These are phyloP conservation scores for Paramecium bursaria DNA, from an alignment of 73 alveolate genomes.

Conservation along the genomic window DNA sequence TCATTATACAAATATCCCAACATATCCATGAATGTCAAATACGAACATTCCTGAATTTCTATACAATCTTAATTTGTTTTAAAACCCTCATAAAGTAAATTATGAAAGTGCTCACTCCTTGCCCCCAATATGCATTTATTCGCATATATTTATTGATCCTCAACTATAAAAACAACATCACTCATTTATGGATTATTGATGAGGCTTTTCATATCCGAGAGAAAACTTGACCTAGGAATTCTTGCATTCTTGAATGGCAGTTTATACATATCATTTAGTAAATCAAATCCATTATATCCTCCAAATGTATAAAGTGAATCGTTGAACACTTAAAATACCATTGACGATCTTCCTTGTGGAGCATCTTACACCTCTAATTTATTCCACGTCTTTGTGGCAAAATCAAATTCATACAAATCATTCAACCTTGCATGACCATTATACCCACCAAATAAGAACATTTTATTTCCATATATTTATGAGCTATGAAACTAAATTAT, in stretches of 20 bases:
- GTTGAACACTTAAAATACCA: constrained; percentile 82
- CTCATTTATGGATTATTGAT: constrained; percentile 65
- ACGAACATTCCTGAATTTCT: constrained; percentile 20
- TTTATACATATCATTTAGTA: constrained; percentile 80
- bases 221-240: constrained; percentile 59
- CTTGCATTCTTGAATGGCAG: constrained; percentile 73
- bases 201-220: constrained; percentile 19
- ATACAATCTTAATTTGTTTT: constrained; percentile 31
- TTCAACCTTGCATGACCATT: constrained; percentile 87
- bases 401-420: constrained; percentile 85
- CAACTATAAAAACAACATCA: constrained; percentile 67
- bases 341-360: constrained; percentile 81
- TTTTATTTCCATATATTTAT: constrained; percentile 79
- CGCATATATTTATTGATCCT: constrained; percentile 59
- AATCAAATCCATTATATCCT: constrained; percentile 84
- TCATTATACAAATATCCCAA: constrained; percentile 51
- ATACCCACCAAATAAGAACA: constrained; percentile 84
- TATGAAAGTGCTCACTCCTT: constrained; percentile 62
- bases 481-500: constrained; percentile 67
- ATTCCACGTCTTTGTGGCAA: constrained; percentile 76
- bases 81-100: constrained; percentile 57
- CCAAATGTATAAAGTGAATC: constrained; percentile 86
- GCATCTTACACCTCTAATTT: constrained; percentile 74
- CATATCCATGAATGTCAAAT: constrained; percentile 60
- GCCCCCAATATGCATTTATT: constrained; percentile 61